A percentile compares a stretch with the other conserved stretches of the same genome.
phyloP scores from a whole-genome alignment of 176 grass and related monocot species.

The Phoenix dactylifera region DNA sequence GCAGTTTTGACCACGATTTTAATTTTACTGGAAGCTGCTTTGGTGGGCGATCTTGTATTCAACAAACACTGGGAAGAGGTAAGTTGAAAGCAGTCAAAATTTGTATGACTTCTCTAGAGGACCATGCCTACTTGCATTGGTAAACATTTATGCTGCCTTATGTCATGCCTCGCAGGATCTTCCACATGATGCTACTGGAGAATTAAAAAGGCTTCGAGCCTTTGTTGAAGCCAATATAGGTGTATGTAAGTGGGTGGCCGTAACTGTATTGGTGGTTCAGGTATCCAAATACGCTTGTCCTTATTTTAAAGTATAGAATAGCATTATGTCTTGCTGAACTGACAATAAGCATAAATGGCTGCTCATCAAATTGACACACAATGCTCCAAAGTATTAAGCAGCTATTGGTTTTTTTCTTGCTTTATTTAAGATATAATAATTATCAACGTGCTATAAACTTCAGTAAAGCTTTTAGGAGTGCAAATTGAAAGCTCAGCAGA shows the following conservation, averaged over 20 bases:
- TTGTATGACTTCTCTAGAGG: no score
- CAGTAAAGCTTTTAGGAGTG: no score
- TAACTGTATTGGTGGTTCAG: conserved; percentile 3
- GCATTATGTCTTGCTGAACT: neutral
- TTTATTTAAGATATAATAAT: no score
- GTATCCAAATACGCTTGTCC: neutral
- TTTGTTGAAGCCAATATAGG: neutral
- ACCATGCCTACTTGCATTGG: no score
- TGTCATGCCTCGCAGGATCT: neutral
- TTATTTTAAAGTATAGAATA: neutral
- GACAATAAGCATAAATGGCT: neutral
- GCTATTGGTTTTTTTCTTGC: no score
- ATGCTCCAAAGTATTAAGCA: no score
- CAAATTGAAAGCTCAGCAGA: no score
- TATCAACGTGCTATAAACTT: no score
- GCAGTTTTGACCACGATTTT: neutral
- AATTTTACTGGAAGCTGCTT: conserved; percentile 6
- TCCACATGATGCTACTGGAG: conserved; percentile 10
- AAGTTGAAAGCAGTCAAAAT: neutral
- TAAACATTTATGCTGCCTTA: no score
- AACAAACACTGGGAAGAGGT: conserved; percentile 9
- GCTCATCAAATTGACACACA: no score
- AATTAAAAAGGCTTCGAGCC: neutral
- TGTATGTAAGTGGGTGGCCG: neutral
- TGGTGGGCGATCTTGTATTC: conserved; percentile 3